A percentile compares a stretch with the other conserved stretches of the same genome.
These are phyloP conservation scores for Mediolabrus comicus DNA, from an alignment of 108 stramenopile genomes.

Conservation along the genomic window DNA sequence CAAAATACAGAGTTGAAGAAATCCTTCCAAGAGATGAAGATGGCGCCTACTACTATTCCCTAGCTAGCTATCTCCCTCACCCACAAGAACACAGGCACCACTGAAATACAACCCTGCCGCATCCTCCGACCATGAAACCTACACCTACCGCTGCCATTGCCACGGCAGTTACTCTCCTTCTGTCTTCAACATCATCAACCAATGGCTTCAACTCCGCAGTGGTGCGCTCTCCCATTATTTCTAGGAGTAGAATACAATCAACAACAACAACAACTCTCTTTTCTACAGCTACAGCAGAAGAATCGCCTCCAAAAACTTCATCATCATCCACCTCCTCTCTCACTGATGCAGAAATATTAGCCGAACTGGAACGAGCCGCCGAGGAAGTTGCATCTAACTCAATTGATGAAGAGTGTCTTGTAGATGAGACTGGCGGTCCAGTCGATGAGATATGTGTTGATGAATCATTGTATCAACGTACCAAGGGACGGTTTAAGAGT, in stretches of 20 bases:
- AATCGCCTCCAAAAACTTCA: not conserved
- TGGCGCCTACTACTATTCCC: too few species aligned
- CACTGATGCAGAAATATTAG: constrained; percentile 28
- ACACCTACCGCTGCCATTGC: not conserved
- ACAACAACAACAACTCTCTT: not conserved
- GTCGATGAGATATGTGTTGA: constrained; percentile 70
- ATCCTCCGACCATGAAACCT: not conserved
- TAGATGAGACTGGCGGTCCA: constrained; percentile 58
- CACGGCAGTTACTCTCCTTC: not conserved
- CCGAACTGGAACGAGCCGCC: constrained; percentile 58
- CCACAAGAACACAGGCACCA: too few species aligned
- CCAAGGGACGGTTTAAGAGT: constrained; percentile 55
- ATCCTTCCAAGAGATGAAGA: too few species aligned
- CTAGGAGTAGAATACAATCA: not conserved
- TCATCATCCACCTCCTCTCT: constrained; percentile 4
- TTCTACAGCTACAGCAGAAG: not conserved
- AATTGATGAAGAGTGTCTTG: constrained; percentile 69
- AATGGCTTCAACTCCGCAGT: constrained; percentile 1
- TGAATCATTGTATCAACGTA: constrained; percentile 49
- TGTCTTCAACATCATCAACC: not conserved
- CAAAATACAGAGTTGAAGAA: too few species aligned
- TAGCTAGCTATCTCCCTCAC: too few species aligned
- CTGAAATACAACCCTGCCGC: too few species aligned
- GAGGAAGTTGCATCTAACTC: constrained; percentile 54
- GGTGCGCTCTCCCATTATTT: not conserved